These are phyloP conservation scores for Monosporascus cannonballus DNA, from an alignment of 2,329 filamentous ascomycete genomes.

Conservation along the genomic window DNA sequence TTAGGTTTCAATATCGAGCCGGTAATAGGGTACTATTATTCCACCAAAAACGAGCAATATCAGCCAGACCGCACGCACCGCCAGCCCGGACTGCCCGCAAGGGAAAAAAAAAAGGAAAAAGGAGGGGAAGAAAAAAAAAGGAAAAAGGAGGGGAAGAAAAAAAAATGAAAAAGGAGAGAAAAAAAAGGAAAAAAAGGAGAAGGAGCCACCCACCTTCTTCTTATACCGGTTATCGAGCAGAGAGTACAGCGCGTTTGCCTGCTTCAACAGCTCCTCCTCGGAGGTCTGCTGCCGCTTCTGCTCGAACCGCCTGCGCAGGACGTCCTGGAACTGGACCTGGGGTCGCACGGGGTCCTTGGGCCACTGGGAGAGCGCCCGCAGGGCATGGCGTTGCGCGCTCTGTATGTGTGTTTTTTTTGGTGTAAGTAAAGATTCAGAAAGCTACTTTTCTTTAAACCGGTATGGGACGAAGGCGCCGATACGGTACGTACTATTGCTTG, in stretches of 20 bases:
- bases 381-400: constrained; percentile 41
- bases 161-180: no score
- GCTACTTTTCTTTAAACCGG: background rate
- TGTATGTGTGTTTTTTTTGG: constrained; percentile 16
- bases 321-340: constrained; percentile 54
- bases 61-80: background rate
- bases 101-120: no score
- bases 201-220: constrained; percentile 36
- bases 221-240: constrained; percentile 55
- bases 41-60: background rate
- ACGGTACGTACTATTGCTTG: constrained; percentile 18
- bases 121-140: no score
- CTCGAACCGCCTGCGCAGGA: constrained; percentile 42
- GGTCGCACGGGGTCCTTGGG: constrained; percentile 59
- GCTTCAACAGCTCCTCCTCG: constrained; percentile 46
- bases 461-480: background rate
- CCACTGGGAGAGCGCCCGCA: constrained; percentile 51
- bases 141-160: no score
- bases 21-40: constrained; percentile 35
- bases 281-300: constrained; percentile 8
- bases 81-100: background rate
- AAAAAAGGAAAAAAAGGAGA: no score
- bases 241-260: constrained; percentile 54
- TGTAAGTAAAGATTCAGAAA: background rate
- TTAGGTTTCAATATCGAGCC: constrained; percentile 48